These are phyloP conservation scores for Xylariaceae sp. DNA, from an alignment of 2,329 filamentous ascomycete species.

Conservation along the genomic window DNA sequence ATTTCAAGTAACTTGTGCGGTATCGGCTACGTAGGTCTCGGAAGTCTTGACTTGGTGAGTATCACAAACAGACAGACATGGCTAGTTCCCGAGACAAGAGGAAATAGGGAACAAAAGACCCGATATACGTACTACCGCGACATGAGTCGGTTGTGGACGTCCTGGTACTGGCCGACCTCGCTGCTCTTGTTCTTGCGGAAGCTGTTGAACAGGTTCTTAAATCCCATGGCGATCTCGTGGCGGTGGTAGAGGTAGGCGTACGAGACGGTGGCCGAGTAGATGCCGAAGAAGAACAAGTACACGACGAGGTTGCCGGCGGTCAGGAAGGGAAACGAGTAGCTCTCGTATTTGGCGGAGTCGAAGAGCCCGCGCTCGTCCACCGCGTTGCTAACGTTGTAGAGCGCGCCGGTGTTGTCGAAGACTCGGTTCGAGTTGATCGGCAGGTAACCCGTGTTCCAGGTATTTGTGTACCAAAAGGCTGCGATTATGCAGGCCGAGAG, in stretches of 20 bases:
- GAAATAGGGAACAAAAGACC: too few species aligned
- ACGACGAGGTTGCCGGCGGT: conserved; percentile 52
- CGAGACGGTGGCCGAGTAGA: conserved; percentile 55
- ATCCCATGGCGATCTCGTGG: conserved; percentile 52
- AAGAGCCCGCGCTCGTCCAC: conserved; percentile 45
- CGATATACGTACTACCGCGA: conserved; percentile 27
- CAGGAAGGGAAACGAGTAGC: conserved; percentile 56
- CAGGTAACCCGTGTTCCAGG: conserved; percentile 58
- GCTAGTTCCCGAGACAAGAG: too few species aligned
- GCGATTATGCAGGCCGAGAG: conserved; percentile 57
- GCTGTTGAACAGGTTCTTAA: conserved; percentile 50
- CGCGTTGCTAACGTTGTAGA: conserved; percentile 48
- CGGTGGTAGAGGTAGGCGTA: conserved; percentile 57
- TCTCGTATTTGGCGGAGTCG: conserved; percentile 48
- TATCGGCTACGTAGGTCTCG: too few species aligned
- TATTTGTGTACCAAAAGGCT: conserved; percentile 61
- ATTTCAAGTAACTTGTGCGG: too few species aligned
- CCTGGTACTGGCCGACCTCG: conserved; percentile 33
- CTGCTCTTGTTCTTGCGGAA: conserved; percentile 46
- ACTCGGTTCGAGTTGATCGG: conserved; percentile 54
- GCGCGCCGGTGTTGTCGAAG: conserved; percentile 50
- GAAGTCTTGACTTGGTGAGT: too few species aligned
- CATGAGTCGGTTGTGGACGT: conserved; percentile 33
- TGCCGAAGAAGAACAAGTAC: conserved; percentile 60
- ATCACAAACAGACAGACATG: too few species aligned